These are phyloP conservation scores for Lipomyces yamanashiensis DNA, from an alignment of 805 yeast species.

Conservation along the genomic window DNA sequence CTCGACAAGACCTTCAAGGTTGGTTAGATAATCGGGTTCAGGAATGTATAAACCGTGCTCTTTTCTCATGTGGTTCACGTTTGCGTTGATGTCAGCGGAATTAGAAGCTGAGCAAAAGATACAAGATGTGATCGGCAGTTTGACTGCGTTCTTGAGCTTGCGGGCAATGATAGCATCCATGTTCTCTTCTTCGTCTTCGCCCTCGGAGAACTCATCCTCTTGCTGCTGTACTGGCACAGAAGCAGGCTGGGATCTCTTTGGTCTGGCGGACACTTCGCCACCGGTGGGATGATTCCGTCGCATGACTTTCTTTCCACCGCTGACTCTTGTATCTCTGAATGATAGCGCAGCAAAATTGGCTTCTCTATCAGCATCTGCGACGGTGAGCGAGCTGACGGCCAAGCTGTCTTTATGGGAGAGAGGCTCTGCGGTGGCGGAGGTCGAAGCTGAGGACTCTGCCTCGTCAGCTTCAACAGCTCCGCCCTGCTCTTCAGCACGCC, in stretches of 20 bases:
- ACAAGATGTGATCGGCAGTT: slow-evolving; percentile 46
- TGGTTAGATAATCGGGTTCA: slow-evolving; percentile 69
- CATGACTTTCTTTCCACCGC: slow-evolving; percentile 26
- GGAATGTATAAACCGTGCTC: slow-evolving; percentile 88
- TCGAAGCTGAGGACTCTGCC: neutral
- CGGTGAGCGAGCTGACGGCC: slow-evolving; percentile 1
- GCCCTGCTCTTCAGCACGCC: slow-evolving; percentile 8
- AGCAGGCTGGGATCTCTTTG: neutral
- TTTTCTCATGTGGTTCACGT: slow-evolving; percentile 75
- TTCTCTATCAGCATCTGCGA: slow-evolving; percentile 2
- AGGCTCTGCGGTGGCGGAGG: neutral
- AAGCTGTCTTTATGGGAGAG: neutral
- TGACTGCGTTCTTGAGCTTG: slow-evolving; percentile 34
- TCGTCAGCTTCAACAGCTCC: neutral
- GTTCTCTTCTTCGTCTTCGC: slow-evolving; percentile 32
- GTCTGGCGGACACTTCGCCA: neutral
- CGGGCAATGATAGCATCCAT: slow-evolving; percentile 25
- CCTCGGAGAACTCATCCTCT: slow-evolving; percentile 4
- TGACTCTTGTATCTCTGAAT: slow-evolving; percentile 23
- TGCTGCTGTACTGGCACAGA: neutral
- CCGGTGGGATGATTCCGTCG: slow-evolving; percentile 6
- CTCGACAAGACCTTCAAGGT: slow-evolving; percentile 70
- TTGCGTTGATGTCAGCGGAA: slow-evolving; percentile 59
- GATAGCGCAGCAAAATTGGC: neutral
- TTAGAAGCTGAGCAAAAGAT: slow-evolving; percentile 53